Base-by-base conservation (phyloP, 2,329 filamentous ascomycete species). In the Ceratocystiopsis brevicomis region DNA sequence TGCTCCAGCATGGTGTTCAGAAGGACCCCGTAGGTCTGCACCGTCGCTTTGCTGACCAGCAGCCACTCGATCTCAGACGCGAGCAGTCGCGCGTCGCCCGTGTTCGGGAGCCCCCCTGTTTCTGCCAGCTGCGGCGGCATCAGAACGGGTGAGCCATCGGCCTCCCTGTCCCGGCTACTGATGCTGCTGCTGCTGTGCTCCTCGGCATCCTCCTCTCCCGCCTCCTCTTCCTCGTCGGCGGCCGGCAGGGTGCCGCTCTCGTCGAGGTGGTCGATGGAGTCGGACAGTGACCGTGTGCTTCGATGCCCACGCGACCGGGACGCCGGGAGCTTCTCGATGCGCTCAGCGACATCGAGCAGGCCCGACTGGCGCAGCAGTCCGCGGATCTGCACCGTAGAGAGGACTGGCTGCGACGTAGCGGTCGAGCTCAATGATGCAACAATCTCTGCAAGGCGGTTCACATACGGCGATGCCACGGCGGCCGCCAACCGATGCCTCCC, bases 41-140 rank as follows among this genome's bases (percentile, higher is more conserved):
- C 76, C 0, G 87, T 83, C 5, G 87, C 87, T 59, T 96, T 98
- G 60, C 81, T 84, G 30, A 92, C 72, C 15, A 95, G 66, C 19
- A 95, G 63, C 90, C 90, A 96, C 59, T 93, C 81, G 41, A 95
- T 69, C 53, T 95, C 83, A 41, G 72, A 69, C 56, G 86, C 78
- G 53, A 83, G 80, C 16, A 65, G 62, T 45, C 54, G 65, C 50
- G 62, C 67, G 12, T 43, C 38, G 5, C 37, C 40, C 14, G 41
- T 16, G 11, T 2, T 30, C 25, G 25, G 36, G 34, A 25, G 42
- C 16, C 42, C 41, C 6, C 25, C 25, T 30, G 25, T 9, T 30
- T 30, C 25, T 30, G 25, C 25, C 6, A 30, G 25, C 25, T 30
- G 5, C 10, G 25, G 25, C 25, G 25, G 25, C 25, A 9, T 30